phyloP scores from a whole-genome alignment of 2,329 filamentous ascomycete species.

The Furcasterigmium furcatum region DNA sequence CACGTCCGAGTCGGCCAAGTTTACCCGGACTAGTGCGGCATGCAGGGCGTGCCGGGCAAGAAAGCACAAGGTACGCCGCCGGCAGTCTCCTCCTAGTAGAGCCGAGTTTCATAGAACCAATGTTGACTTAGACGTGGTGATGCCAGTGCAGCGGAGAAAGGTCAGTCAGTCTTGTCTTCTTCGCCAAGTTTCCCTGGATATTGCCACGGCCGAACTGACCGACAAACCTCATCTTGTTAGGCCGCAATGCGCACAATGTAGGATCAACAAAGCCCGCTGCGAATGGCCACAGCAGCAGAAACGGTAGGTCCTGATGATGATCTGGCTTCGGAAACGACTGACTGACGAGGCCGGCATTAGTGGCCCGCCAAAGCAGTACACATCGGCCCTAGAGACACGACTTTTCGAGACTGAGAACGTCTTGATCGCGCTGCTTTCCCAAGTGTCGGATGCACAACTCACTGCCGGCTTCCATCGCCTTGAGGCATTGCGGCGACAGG shows the following conservation, averaged over 20 bases:
- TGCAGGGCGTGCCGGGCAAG: constrained; percentile 8
- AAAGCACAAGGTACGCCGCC: constrained; percentile 8
- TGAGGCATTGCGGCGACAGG: not conserved
- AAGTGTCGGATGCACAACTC: constrained; percentile 3
- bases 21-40: constrained; percentile 6
- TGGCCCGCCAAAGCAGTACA: constrained; percentile 10
- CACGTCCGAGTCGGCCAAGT: not conserved
- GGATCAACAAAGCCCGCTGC: constrained; percentile 6
- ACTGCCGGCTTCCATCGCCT: not conserved
- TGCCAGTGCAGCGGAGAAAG: constrained; percentile 9
- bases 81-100: not conserved
- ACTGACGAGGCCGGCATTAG: not conserved
- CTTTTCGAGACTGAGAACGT: constrained; percentile 6
- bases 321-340: not conserved
- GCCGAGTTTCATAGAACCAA: too few species aligned
- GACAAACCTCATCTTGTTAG: not conserved
- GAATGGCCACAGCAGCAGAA: constrained; percentile 11
- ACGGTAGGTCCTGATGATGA: constrained; percentile 1
- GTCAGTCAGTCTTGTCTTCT: not conserved
- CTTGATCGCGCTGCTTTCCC: constrained; percentile 4
- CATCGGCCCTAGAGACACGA: constrained; percentile 7
- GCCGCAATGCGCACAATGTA: constrained; percentile 10
- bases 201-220: not conserved
- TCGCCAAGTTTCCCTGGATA: not conserved
- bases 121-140: not conserved